These are phyloP conservation scores for Umbelopsis vinacea DNA, from an alignment of 192 early-diverging fungal genomes.

Conservation along the genomic window DNA sequence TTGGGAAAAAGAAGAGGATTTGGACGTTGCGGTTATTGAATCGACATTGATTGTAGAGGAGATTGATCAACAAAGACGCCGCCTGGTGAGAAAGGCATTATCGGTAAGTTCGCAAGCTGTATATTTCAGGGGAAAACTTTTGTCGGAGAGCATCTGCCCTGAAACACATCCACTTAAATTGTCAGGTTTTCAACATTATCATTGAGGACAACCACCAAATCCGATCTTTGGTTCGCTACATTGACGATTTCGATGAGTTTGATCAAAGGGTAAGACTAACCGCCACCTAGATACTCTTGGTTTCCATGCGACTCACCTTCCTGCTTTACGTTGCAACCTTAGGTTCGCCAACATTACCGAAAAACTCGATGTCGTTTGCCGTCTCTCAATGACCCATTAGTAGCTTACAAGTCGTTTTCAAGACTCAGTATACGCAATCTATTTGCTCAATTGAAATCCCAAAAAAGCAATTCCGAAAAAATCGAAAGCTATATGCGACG, in stretches of 20 bases:
- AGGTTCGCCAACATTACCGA: constrained; percentile 32
- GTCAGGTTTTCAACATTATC: constrained; percentile 45
- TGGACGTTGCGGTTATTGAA: constrained; percentile 38
- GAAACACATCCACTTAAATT: constrained; percentile 17
- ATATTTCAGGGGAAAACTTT: constrained; percentile 13
- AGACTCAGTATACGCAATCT: constrained; percentile 17
- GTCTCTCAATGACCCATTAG: constrained; percentile 21
- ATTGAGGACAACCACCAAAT: constrained; percentile 39
- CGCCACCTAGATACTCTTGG: background rate
- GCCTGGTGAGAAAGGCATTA: constrained; percentile 15
- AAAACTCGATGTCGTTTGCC: constrained; percentile 31
- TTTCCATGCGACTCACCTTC: background rate
- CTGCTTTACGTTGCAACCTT: background rate
- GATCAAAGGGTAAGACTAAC: constrained; percentile 37
- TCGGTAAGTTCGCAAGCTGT: constrained; percentile 6
- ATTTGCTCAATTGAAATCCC: constrained; percentile 25
- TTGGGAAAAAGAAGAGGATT: constrained; percentile 16
- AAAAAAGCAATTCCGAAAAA: constrained; percentile 53
- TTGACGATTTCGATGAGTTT: constrained; percentile 43
- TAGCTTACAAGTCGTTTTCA: background rate
- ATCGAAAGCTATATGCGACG: constrained; percentile 52
- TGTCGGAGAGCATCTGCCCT: background rate
- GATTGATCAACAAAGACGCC: constrained; percentile 14
- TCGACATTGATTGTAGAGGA: constrained; percentile 28
- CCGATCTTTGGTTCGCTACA: constrained; percentile 39